Percentiles rank a stretch among this genome's conserved stretches.
phyloP scores from a whole-genome alignment of 805 yeast species.

The Candida incommunis region DNA sequence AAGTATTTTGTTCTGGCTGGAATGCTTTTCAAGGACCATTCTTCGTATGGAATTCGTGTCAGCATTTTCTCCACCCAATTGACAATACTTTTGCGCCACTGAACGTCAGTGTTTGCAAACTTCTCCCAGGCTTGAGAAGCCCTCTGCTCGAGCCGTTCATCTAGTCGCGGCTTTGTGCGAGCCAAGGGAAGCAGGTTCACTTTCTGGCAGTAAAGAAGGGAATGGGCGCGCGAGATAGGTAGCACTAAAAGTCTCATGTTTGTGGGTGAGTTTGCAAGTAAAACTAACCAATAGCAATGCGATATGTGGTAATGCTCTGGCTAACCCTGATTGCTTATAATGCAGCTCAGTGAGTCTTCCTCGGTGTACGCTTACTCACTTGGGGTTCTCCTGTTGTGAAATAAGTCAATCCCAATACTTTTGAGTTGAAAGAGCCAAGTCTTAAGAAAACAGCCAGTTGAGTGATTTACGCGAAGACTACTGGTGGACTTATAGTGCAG shows the following conservation, averaged over 20 bases:
- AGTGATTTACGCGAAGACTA: too few relatives aligned
- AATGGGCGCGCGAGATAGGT: constrained; percentile 51
- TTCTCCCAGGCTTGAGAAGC: constrained; percentile 51
- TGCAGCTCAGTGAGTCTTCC: too few relatives aligned
- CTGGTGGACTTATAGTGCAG: too few relatives aligned
- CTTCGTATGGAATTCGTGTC: constrained; percentile 65
- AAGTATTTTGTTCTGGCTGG: constrained; percentile 55
- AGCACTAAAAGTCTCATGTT: constrained; percentile 52
- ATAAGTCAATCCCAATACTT: too few relatives aligned
- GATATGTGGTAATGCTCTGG: too few relatives aligned
- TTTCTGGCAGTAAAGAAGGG: constrained; percentile 60
- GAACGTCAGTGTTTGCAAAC: constrained; percentile 38
- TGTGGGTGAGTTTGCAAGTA: too few relatives aligned
- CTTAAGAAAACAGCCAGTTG: too few relatives aligned
- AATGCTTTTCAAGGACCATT: constrained; percentile 55
- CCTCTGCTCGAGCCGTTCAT: constrained; percentile 29
- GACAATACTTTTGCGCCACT: constrained; percentile 48
- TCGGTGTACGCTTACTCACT: too few relatives aligned
- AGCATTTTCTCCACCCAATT: constrained; percentile 36
- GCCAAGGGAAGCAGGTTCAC: constrained; percentile 22
- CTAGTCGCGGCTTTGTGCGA: constrained; percentile 24
- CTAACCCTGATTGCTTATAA: too few relatives aligned
- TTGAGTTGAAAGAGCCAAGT: too few relatives aligned
- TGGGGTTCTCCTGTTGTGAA: too few relatives aligned
- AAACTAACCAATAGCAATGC: too few relatives aligned